Base-by-base conservation (phyloP, 768 basidiomycete genomes). In the Termitomyces bulborhizus region DNA sequence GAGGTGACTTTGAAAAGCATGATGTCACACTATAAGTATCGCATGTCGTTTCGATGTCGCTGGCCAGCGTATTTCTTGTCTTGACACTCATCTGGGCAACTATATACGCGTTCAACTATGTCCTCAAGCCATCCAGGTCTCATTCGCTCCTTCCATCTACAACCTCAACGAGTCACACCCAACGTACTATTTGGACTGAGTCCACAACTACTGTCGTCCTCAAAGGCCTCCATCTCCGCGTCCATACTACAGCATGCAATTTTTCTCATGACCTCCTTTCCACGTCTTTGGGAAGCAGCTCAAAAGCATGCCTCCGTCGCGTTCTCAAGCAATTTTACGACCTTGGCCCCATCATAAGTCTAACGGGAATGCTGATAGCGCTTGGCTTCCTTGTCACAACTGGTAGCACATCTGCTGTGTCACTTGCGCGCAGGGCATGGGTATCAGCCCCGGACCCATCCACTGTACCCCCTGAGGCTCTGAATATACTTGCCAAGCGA, bases 191-290 rank as follows among this genome's bases (percentile, higher is more conserved):
- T n/a, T 65, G 62, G 63, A 54, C 57, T 16, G 52, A 50, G 21
- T 62, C 61, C n/a, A 60, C 55, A 32, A 66, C 60, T 4, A 62
- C 64, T 42, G 57, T 66, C 15, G 37, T 59, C 21, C 60, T 71
- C 42, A 68, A 58, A 39, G 46, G 53, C 37, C 48, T 76, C 0
- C 73, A 76, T 50, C 57, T 79, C 16, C 68, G 68, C 47, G 55
- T 84, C 53, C 75, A 80, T 59, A 83, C 83, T 0, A 73, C 78
- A 0, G 69, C 67, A 1, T 76, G 75, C 68, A 86, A 86, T 58
- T 60, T 57, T 4, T 45, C 60, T 2, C 83, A 86, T 57, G 82
- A 84, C 61, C 27, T 56, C 12, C 65, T 83, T 21, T 59, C 76
- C 12, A 45, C 60, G 0, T 41, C 55, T 4, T 64, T 85, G n/a